Percentiles rank a stretch among this genome's conserved stretches.
Evolutionary conservation across 2,329 filamentous ascomycete species (phyloP).

Genomic region (Neopestalotiopsis sp.): DNA sequence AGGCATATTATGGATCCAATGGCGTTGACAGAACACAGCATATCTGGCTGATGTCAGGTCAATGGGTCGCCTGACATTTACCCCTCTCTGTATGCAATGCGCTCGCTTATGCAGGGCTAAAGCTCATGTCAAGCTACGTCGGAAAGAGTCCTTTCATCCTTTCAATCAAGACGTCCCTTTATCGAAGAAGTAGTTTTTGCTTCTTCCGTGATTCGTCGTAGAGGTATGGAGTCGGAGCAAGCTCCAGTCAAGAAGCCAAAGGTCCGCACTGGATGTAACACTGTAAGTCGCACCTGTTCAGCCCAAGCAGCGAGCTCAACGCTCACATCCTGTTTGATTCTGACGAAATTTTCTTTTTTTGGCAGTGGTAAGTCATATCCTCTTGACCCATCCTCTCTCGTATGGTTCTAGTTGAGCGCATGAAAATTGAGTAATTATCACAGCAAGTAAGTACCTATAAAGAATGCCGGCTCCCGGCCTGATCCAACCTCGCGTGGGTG

Average conservation of each 20-base stretch:
- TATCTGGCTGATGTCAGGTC: too few species aligned
- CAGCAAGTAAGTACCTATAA: too few species aligned
- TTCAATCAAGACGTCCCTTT: background rate
- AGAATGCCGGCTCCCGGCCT: background rate
- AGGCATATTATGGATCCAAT: too few species aligned
- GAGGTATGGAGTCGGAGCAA: background rate
- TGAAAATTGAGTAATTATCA: background rate
- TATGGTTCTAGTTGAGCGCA: background rate
- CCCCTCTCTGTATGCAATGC: too few species aligned
- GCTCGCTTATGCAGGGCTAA: too few species aligned
- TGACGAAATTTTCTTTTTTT: background rate
- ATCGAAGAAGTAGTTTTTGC: background rate
- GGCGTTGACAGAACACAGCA: too few species aligned
- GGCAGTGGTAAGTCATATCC: background rate
- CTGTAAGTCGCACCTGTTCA: background rate
- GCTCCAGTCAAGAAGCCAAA: background rate
- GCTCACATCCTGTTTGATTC: background rate
- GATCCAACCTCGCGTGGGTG: background rate
- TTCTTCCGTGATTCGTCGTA: background rate
- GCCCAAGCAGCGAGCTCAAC: background rate
- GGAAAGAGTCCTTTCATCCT: background rate
- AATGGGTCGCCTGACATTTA: too few species aligned
- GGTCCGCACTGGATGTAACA: background rate
- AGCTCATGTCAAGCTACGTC: too few species aligned
- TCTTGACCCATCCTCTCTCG: background rate